A percentile compares a stretch with the other conserved stretches of the same genome.
Evolutionary conservation across 306 rosid genomes (phyloP).

Genomic region (Dicorynia guianensis): DNA sequence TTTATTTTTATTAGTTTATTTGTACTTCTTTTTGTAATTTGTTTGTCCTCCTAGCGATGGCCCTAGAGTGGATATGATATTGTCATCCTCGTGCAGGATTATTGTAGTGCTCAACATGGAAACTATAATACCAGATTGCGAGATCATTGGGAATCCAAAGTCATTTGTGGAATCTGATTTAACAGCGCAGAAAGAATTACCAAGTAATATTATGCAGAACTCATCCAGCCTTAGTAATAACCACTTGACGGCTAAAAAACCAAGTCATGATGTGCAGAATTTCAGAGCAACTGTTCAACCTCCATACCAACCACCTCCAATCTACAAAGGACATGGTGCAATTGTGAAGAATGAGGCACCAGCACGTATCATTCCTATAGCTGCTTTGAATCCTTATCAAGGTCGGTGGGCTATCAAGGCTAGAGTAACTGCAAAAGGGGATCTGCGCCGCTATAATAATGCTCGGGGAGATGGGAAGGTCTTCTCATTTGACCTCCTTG

Average conservation of each 20-base stretch:
- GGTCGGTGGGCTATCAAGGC: slow-evolving; percentile 99
- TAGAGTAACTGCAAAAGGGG: slow-evolving; percentile 96
- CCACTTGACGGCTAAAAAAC: slow-evolving; percentile 43
- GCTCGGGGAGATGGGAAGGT: slow-evolving; percentile 98
- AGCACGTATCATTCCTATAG: slow-evolving; percentile 82
- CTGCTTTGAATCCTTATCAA: slow-evolving; percentile 88
- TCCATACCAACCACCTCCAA: slow-evolving; percentile 84
- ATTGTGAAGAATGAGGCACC: slow-evolving; percentile 95
- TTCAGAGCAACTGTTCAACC: slow-evolving; percentile 84
- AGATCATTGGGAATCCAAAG: slow-evolving; percentile 68
- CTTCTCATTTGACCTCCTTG: slow-evolving; percentile 95
- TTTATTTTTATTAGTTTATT: no score
- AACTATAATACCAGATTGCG: slow-evolving; percentile 60
- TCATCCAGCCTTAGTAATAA: slow-evolving; percentile 43
- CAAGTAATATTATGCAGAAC: slow-evolving; percentile 30
- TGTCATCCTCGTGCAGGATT: slow-evolving; percentile 45
- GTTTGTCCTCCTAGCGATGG: no score
- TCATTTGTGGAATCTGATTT: slow-evolving; percentile 39
- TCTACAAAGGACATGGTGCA: slow-evolving; percentile 75
- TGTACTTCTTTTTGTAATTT: no score
- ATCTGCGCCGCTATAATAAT: slow-evolving; percentile 64
- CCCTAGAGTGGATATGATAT: not conserved
- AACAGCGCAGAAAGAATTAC: slow-evolving; percentile 36
- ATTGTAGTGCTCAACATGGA: slow-evolving; percentile 62
- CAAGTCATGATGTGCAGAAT: slow-evolving; percentile 52